Percentiles rank a stretch among this genome's conserved stretches.
Evolutionary conservation across 139 green algal genomes (phyloP).

Genomic region (Chlamydomonas incerta): DNA sequence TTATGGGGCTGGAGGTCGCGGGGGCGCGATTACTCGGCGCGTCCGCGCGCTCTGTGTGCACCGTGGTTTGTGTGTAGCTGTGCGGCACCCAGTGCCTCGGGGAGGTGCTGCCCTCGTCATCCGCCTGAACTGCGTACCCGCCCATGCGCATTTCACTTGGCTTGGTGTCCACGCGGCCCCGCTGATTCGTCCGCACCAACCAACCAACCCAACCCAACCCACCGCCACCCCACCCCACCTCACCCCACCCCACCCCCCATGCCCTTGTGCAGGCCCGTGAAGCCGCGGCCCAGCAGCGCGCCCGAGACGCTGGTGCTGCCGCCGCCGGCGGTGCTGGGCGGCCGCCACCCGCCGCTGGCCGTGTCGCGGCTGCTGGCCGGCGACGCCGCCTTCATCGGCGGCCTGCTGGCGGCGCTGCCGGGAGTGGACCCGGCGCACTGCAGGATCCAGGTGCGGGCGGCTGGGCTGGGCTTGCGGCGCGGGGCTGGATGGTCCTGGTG

Average conservation of each 20-base stretch:
- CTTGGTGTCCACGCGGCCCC: no score
- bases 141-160: no score
- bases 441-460: neutral
- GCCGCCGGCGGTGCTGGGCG: conserved; percentile 23
- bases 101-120: no score
- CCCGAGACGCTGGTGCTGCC: neutral
- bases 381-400: neutral
- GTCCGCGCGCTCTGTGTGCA: no score
- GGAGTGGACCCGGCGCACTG: conserved; percentile 22
- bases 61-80: no score
- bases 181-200: neutral
- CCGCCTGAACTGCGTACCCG: no score
- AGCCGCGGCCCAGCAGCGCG: neutral
- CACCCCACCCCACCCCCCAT: neutral
- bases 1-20: no score
- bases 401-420: conserved; percentile 29
- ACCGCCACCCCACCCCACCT: neutral
- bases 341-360: conserved; percentile 34
- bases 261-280: neutral
- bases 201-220: neutral
- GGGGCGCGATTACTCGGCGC: no score
- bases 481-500: no score
- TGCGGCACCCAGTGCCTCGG: no score
- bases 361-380: conserved; percentile 11
- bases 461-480: no score